Conservation (phyloP, 257 asterid genomes). For the Pogostemon cablin region DNA sequence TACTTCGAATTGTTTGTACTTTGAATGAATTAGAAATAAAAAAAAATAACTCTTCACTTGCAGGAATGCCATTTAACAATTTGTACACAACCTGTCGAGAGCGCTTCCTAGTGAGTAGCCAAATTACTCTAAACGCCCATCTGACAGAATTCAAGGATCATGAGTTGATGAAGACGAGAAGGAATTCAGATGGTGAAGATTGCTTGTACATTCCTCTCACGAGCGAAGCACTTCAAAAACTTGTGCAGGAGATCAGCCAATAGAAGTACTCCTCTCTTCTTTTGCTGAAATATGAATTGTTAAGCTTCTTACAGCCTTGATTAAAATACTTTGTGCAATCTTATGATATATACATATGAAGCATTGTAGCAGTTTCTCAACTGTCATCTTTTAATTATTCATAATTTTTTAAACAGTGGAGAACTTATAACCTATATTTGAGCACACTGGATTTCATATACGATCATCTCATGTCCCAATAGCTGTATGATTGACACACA, state of each 20-base stretch:
- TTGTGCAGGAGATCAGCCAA: conserved; percentile 67
- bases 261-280: conserved; percentile 30
- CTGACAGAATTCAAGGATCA: conserved; percentile 94
- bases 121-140: conserved; percentile 86
- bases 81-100: conserved; percentile 80
- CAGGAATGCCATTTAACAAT: conserved; percentile 83
- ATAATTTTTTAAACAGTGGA: too few relatives aligned
- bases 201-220: conserved; percentile 79
- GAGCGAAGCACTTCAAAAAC: conserved; percentile 74
- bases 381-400: neutral
- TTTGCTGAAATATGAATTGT: neutral
- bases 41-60: neutral
- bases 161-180: conserved; percentile 80
- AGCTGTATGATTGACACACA: too few relatives aligned
- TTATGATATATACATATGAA: neutral
- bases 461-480: too few relatives aligned
- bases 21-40: conserved; percentile 5
- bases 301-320: neutral
- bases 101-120: conserved; percentile 87
- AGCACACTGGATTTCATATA: too few relatives aligned
- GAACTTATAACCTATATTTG: neutral
- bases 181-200: conserved; percentile 82
- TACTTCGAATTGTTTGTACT: neutral
- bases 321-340: neutral
- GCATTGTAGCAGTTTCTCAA: neutral